A percentile compares a stretch with the other conserved stretches of the same genome.
Conservation (phyloP, 2,329 filamentous ascomycete species). For the Aspergillus hiratsukae region DNA sequence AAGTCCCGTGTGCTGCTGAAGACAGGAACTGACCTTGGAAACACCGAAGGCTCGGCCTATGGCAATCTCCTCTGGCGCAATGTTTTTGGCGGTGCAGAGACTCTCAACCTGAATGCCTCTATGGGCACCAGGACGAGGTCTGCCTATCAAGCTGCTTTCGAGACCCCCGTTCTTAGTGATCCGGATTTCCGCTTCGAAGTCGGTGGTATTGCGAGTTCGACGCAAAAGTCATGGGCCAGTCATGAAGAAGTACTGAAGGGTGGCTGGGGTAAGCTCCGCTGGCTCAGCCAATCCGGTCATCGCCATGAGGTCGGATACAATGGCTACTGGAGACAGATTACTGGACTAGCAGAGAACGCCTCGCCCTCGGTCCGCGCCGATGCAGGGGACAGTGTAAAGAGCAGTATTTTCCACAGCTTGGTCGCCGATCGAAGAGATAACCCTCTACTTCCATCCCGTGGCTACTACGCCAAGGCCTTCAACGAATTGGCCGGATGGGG, state of each 20-base stretch:
- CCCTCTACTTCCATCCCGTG: conserved; percentile 74
- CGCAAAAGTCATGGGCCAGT: conserved; percentile 86
- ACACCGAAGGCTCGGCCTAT: conserved; percentile 90
- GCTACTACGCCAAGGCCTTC: conserved; percentile 72
- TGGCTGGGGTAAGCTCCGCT: conserved; percentile 70
- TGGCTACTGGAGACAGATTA: conserved; percentile 82
- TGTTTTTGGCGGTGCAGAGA: conserved; percentile 90
- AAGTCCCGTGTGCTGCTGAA: conserved; percentile 80
- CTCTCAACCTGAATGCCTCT: conserved; percentile 79
- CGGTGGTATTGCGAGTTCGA: conserved; percentile 77
- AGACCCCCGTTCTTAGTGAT: conserved; percentile 77
- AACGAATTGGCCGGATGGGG: conserved; percentile 86
- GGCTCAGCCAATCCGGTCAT: conserved; percentile 61
- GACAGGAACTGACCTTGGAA: conserved; percentile 91
- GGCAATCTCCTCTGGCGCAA: conserved; percentile 84
- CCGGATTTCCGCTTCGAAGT: conserved; percentile 75
- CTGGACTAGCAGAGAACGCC: conserved; percentile 68
- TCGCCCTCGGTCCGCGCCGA: conserved; percentile 78
- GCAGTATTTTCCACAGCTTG: conserved; percentile 76
- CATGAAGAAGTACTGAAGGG: conserved; percentile 87
- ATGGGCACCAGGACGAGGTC: conserved; percentile 86
- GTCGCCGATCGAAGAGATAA: conserved; percentile 76
- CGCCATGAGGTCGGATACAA: conserved; percentile 76
- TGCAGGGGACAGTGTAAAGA: conserved; percentile 88
- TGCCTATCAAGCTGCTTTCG: conserved; percentile 81